These are phyloP conservation scores for Falciphora oryzae DNA, from an alignment of 2,329 filamentous ascomycete genomes.

Conservation along the genomic window DNA sequence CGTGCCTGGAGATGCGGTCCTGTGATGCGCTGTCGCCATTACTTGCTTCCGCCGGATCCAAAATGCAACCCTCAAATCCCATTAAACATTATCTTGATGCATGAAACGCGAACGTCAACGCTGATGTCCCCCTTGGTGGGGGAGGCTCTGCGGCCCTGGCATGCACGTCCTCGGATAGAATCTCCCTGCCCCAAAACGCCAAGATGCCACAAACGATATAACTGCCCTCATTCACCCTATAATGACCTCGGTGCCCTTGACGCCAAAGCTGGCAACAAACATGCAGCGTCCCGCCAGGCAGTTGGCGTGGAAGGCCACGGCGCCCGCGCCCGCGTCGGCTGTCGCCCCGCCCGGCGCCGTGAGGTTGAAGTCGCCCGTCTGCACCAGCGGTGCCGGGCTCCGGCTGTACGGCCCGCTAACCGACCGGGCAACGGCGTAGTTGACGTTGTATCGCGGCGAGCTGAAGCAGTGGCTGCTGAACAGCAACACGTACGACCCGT, in stretches of 20 bases:
- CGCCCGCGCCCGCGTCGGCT: slow-evolving; percentile 23
- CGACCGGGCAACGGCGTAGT: slow-evolving; percentile 45
- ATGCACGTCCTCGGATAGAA: too few relatives aligned
- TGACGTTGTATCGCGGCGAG: slow-evolving; percentile 49
- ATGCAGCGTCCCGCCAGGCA: slow-evolving; percentile 29
- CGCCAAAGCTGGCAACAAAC: slow-evolving; percentile 16
- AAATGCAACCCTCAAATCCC: too few relatives aligned
- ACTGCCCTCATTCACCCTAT: background rate
- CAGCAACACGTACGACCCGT: slow-evolving; percentile 53
- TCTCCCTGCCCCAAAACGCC: too few relatives aligned
- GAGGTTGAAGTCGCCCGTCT: slow-evolving; percentile 31
- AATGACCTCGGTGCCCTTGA: slow-evolving; percentile 3
- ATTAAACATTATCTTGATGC: too few relatives aligned
- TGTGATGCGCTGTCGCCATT: too few relatives aligned
- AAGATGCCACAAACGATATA: too few relatives aligned
- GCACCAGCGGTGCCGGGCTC: slow-evolving; percentile 24
- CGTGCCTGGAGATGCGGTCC: too few relatives aligned
- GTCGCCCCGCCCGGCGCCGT: slow-evolving; percentile 36
- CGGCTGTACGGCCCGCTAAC: slow-evolving; percentile 33
- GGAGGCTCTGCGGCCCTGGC: too few relatives aligned
- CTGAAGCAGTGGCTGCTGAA: slow-evolving; percentile 57
- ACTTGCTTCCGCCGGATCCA: too few relatives aligned
- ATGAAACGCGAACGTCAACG: too few relatives aligned
- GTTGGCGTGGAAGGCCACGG: slow-evolving; percentile 32
- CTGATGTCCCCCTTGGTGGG: too few relatives aligned